These are phyloP conservation scores for Daldinia concentrica DNA, from an alignment of 495 filamentous ascomycete genomes.

Conservation along the genomic window DNA sequence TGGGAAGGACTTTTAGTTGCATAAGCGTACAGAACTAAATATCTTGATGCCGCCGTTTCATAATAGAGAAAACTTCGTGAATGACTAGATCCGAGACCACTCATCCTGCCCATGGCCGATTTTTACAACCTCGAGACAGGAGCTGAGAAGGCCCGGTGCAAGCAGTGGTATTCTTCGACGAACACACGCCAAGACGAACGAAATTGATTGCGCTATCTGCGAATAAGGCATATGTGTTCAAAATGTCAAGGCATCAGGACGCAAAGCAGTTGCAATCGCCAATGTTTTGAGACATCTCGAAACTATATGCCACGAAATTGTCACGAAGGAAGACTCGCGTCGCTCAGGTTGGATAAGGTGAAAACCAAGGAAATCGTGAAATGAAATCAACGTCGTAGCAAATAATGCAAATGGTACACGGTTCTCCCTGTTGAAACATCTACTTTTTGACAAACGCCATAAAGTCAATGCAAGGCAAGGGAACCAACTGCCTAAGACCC, in stretches of 20 bases:
- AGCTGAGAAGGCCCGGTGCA: slow-evolving; percentile 12
- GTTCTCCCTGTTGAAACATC: slow-evolving; percentile 23
- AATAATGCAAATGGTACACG: slow-evolving; percentile 39
- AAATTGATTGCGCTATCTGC: slow-evolving; percentile 15
- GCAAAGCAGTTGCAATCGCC: slow-evolving; percentile 25
- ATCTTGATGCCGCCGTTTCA: background rate
- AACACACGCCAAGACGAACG: slow-evolving; percentile 29
- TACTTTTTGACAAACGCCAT: slow-evolving; percentile 29
- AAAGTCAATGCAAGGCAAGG: slow-evolving; percentile 28
- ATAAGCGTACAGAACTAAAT: background rate
- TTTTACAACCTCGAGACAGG: background rate
- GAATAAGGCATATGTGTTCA: slow-evolving; percentile 21
- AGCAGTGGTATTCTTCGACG: slow-evolving; percentile 29
- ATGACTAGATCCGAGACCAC: background rate
- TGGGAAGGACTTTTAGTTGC: background rate
- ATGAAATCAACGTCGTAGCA: slow-evolving; percentile 39
- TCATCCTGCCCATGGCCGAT: background rate
- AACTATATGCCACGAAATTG: slow-evolving; percentile 30
- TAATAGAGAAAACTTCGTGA: background rate
- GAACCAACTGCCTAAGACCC: slow-evolving; percentile 30
- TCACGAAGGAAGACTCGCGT: slow-evolving; percentile 12
- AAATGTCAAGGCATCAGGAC: slow-evolving; percentile 25
- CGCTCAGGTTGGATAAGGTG: slow-evolving; percentile 17
- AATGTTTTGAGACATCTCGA: slow-evolving; percentile 15
- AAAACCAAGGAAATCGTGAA: slow-evolving; percentile 33